A percentile compares a stretch with the other conserved stretches of the same genome.
Evolutionary conservation across 2,329 filamentous ascomycete species (phyloP).

Genomic region (Verticillium klebahnii): DNA sequence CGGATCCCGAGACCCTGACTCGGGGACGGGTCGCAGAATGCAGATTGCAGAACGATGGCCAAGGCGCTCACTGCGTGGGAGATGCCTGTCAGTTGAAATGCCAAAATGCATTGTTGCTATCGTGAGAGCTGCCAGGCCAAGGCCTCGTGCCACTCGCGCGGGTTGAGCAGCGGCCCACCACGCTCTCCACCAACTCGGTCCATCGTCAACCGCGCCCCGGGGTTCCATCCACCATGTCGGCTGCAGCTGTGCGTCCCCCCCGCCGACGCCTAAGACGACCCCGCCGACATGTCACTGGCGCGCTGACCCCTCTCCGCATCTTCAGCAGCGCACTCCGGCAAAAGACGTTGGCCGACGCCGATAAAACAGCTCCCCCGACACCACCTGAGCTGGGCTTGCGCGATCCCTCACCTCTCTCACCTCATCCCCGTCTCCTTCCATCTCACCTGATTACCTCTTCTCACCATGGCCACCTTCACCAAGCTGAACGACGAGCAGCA

Average conservation of each 20-base stretch:
- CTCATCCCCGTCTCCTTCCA: neutral
- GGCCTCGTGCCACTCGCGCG: neutral
- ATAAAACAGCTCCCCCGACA: neutral
- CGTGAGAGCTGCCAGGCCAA: neutral
- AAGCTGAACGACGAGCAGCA: conserved; percentile 56
- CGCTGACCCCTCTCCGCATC: neutral
- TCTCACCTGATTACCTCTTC: neutral
- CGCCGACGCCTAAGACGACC: neutral
- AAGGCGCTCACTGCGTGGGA: neutral
- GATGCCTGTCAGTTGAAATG: neutral
- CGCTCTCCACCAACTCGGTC: neutral
- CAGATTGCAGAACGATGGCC: neutral
- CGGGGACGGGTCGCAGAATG: neutral
- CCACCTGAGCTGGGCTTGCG: neutral
- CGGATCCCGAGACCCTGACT: neutral
- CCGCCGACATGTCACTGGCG: neutral
- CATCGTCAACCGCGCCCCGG: neutral
- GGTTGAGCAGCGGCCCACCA: neutral
- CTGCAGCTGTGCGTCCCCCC: neutral
- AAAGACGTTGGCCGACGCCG: neutral
- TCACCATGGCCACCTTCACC: conserved; percentile 68
- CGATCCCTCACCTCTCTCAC: neutral
- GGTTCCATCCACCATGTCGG: neutral
- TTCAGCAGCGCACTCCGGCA: neutral
- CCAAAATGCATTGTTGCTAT: neutral